A percentile compares a stretch with the other conserved stretches of the same genome.
Evolutionary conservation across 73 alveolate species (phyloP).

Genomic region (Uronychia binucleata): DNA sequence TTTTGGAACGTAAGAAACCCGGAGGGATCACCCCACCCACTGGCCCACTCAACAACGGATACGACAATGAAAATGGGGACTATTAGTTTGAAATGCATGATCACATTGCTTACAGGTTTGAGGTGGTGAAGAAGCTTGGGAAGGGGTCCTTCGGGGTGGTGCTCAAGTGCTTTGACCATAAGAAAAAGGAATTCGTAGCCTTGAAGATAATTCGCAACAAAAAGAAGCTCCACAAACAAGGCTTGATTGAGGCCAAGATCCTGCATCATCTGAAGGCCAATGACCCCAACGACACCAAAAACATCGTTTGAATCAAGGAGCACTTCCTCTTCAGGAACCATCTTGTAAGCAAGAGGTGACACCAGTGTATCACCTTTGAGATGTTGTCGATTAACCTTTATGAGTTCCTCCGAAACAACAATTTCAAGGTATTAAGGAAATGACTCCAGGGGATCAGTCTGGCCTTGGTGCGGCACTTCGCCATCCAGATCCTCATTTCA

Average conservation of each 20-base stretch:
- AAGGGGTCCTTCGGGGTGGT: constrained; percentile 96
- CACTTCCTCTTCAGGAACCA: constrained; percentile 70
- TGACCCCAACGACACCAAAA: constrained; percentile 68
- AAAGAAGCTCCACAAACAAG: constrained; percentile 73
- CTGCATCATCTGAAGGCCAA: constrained; percentile 45
- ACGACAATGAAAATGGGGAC: constrained; percentile 78
- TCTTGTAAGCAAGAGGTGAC: background rate
- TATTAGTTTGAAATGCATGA: constrained; percentile 66
- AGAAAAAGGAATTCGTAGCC: constrained; percentile 75
- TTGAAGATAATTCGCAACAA: constrained; percentile 84
- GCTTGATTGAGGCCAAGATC: constrained; percentile 73
- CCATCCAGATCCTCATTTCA: constrained; percentile 54
- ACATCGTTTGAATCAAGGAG: constrained; percentile 76
- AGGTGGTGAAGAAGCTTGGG: constrained; percentile 85
- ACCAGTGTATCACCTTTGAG: constrained; percentile 76
- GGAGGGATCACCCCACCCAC: background rate
- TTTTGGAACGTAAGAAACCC: background rate
- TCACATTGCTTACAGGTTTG: constrained; percentile 80
- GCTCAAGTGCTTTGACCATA: constrained; percentile 82
- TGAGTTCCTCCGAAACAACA: constrained; percentile 73
- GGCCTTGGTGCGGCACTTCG: constrained; percentile 44
- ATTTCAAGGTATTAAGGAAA: constrained; percentile 65
- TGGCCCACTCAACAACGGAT: constrained; percentile 10
- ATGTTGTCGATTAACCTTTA: constrained; percentile 78
- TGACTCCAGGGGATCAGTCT: constrained; percentile 35